These are phyloP conservation scores for Wickerhamomyces sydowiorum DNA, from an alignment of 805 yeast species.

Conservation along the genomic window DNA sequence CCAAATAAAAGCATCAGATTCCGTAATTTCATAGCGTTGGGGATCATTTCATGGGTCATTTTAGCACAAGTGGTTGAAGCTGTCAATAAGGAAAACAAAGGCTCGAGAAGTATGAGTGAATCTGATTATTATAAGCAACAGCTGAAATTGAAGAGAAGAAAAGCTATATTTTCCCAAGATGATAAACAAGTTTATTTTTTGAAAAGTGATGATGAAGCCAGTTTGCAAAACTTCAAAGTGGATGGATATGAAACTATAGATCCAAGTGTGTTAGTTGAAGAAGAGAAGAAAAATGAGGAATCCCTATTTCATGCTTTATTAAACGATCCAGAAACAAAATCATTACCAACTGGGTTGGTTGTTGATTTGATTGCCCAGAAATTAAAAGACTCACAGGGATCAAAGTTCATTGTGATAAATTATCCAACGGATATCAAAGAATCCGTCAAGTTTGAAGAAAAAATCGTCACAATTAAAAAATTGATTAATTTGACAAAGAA, in stretches of 20 bases:
- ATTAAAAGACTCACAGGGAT: slow-evolving; percentile 19
- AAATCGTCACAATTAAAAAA: slow-evolving; percentile 43
- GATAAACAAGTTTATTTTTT: slow-evolving; percentile 37
- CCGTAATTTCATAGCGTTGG: slow-evolving; percentile 35
- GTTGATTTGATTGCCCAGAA: slow-evolving; percentile 27
- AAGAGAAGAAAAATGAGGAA: slow-evolving; percentile 36
- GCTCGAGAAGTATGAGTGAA: slow-evolving; percentile 25
- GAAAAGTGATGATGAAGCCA: slow-evolving; percentile 16
- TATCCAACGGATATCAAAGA: slow-evolving; percentile 62
- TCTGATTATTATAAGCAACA: slow-evolving; percentile 37
- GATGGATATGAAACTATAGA: slow-evolving; percentile 36
- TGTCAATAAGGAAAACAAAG: slow-evolving; percentile 28
- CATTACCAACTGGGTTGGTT: slow-evolving; percentile 30
- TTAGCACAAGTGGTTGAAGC: slow-evolving; percentile 33
- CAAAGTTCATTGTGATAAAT: slow-evolving; percentile 43
- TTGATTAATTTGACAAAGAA: slow-evolving; percentile 31
- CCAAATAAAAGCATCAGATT: slow-evolving; percentile 30
- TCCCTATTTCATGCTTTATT: slow-evolving; percentile 49
- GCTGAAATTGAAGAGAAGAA: slow-evolving; percentile 46
- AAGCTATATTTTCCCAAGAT: slow-evolving; percentile 35
- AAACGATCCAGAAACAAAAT: slow-evolving; percentile 26
- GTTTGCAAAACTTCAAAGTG: slow-evolving; percentile 4
- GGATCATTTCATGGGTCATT: slow-evolving; percentile 39
- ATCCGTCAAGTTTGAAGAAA: slow-evolving; percentile 69
- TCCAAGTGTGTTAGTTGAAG: slow-evolving; percentile 41